Base-by-base conservation (phyloP, 306 rosid species). In the Dryas octopetala region DNA sequence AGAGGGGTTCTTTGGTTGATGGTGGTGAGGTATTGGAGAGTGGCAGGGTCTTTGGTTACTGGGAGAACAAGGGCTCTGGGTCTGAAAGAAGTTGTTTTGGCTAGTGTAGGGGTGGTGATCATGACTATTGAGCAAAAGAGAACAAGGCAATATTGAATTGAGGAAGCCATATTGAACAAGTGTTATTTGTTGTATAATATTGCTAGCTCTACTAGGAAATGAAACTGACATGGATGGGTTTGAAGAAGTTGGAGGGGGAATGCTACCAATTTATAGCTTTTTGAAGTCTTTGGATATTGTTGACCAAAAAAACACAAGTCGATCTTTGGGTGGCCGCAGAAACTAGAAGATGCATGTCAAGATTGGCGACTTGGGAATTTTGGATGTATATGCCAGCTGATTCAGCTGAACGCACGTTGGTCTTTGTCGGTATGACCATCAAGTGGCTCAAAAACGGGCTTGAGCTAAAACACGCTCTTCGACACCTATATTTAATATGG, bases 31-130 rank as follows among this genome's bases (percentile, higher is more conserved):
- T 89, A 86, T 79, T 91, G 93, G 15, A 69, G 74, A 2, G 79
- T 38, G 0, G 91, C 75, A 7, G 78, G 26, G 64, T 84, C 87
- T 79, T 86, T 89, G 43, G 78, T 71, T 23, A 91, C 64, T 0
- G 94, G 89, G 43, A 91, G 86, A 26, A 89, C 78, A 1, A 89
- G 85, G 47, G 92, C 85, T 4, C 81, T 87, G 67, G 88, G 92
- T 41, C 74, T 83, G 78, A 77, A 86, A 16, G 92, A 86, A 54
- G 88, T 41, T n/a, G 76, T 16, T 40, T 63, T 45, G 12, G 91
- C 88, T 40, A 53, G 48, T 82, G 87, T 65, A 23, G 61, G 46
- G 55, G 80, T 14, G 79, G 75, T 38, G 51, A 67, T 14, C 2
- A 78, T n/a, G 74, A 60, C 9, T 4, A 44, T 3, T 26, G 48